Percentiles rank a stretch among this genome's conserved stretches.
These are phyloP conservation scores for Neurospora africana DNA, from an alignment of 495 filamentous ascomycete species.

Conservation along the genomic window DNA sequence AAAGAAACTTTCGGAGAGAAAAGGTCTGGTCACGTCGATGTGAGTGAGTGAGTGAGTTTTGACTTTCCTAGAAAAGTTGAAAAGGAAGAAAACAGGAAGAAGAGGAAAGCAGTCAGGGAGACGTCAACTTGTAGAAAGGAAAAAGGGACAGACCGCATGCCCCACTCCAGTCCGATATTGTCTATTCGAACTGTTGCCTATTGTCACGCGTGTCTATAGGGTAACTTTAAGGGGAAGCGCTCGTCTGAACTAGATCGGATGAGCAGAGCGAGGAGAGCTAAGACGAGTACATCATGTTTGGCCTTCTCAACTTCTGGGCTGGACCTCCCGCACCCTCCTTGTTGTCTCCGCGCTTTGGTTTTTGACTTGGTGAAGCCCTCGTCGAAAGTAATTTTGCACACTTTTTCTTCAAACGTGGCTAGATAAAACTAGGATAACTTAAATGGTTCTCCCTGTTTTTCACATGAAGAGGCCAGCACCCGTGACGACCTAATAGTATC, in stretches of 20 bases:
- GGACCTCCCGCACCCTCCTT: not conserved
- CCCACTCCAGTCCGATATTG: not conserved
- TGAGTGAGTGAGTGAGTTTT: not conserved
- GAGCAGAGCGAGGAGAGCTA: not conserved
- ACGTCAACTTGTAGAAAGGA: not conserved
- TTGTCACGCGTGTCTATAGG: not conserved
- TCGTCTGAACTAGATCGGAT: not conserved
- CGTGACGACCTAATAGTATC: not conserved
- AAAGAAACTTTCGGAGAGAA: not conserved
- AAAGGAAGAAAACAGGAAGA: not conserved
- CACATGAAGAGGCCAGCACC: not conserved
- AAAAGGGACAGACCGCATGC: not conserved
- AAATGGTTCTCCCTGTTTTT: not conserved
- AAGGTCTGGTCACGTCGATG: not conserved
- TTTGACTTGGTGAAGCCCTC: not conserved
- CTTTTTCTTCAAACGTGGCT: not conserved
- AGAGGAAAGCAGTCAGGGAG: not conserved
- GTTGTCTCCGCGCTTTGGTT: not conserved
- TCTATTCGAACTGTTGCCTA: not conserved
- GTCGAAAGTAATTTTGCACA: not conserved
- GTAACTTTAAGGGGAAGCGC: not conserved
- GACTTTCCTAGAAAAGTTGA: not conserved
- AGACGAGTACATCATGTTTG: not conserved
- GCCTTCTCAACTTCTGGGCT: not conserved
- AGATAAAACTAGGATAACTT: not conserved